These are phyloP conservation scores for Candida koratica DNA, from an alignment of 805 yeast species.

Conservation along the genomic window DNA sequence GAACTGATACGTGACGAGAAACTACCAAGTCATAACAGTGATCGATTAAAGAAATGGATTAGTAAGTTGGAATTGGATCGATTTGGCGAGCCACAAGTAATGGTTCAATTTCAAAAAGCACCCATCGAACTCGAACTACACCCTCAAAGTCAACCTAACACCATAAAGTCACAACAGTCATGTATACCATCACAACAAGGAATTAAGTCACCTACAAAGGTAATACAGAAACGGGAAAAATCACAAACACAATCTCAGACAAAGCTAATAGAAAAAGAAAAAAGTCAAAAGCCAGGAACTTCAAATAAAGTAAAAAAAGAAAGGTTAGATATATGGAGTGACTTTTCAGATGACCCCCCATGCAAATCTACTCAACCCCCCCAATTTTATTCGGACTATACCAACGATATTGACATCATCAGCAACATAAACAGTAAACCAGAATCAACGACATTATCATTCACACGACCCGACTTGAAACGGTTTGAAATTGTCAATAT, in stretches of 20 bases:
- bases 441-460: conserved; percentile 25
- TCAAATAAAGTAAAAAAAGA: conserved; percentile 10
- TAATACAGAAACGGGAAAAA: not conserved
- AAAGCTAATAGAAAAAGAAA: too few species aligned
- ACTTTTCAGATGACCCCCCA: conserved; percentile 5
- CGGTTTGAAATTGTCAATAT: conserved; percentile 44
- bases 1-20: conserved; percentile 38
- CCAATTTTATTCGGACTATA: not conserved
- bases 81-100: not conserved
- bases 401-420: conserved; percentile 2
- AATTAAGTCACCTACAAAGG: not conserved
- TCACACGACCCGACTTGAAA: conserved; percentile 43
- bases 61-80: conserved; percentile 17
- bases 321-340: conserved; percentile 4
- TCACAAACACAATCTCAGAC: not conserved
- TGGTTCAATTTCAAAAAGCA: not conserved
- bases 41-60: conserved; percentile 23
- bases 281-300: too few species aligned
- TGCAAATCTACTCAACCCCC: not conserved
- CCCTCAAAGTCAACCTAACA: not conserved
- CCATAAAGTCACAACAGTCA: conserved; percentile 7
- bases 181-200: not conserved
- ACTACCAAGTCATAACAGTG: not conserved
- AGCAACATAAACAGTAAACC: not conserved
- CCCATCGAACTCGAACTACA: not conserved